Percentiles rank a stretch among this genome's conserved stretches.
Conservation (phyloP, 2,329 filamentous ascomycete species). For the Zymoseptoria brevis region DNA sequence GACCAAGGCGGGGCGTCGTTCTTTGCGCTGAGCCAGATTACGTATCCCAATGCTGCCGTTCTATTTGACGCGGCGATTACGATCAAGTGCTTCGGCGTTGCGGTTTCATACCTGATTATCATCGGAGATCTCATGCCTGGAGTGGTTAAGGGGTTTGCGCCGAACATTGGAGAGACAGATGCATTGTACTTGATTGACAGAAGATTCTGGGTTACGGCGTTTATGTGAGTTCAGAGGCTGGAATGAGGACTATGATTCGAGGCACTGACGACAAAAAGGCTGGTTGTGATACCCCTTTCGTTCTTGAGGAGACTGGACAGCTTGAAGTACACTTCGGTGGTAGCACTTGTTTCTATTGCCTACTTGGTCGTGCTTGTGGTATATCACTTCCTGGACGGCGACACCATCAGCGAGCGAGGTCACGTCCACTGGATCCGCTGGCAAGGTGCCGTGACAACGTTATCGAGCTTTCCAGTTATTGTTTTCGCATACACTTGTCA, state of each 20-base stretch:
- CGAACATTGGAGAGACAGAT: slow-evolving; percentile 43
- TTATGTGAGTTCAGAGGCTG: slow-evolving; percentile 56
- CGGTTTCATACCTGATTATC: slow-evolving; percentile 95
- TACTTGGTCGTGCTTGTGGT: slow-evolving; percentile 90
- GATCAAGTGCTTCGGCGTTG: slow-evolving; percentile 96
- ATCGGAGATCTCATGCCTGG: slow-evolving; percentile 98
- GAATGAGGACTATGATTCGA: too few species aligned
- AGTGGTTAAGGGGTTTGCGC: slow-evolving; percentile 72
- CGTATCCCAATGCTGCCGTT: slow-evolving; percentile 91
- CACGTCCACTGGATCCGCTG: slow-evolving; percentile 69
- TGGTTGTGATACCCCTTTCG: slow-evolving; percentile 87
- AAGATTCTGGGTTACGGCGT: slow-evolving; percentile 95
- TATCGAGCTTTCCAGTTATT: slow-evolving; percentile 86
- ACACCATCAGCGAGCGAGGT: slow-evolving; percentile 65
- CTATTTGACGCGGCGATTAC: slow-evolving; percentile 94
- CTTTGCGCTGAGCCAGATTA: slow-evolving; percentile 93
- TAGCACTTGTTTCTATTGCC: slow-evolving; percentile 85
- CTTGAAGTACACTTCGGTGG: slow-evolving; percentile 90
- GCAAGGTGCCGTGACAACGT: slow-evolving; percentile 66
- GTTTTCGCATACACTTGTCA: slow-evolving; percentile 99
- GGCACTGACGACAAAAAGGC: slow-evolving; percentile 41
- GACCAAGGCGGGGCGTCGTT: slow-evolving; percentile 85
- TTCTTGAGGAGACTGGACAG: slow-evolving; percentile 89
- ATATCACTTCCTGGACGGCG: slow-evolving; percentile 76
- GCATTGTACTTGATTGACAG: slow-evolving; percentile 74